These are phyloP conservation scores for Senna siamea DNA, from an alignment of 306 rosid species.

Conservation along the genomic window DNA sequence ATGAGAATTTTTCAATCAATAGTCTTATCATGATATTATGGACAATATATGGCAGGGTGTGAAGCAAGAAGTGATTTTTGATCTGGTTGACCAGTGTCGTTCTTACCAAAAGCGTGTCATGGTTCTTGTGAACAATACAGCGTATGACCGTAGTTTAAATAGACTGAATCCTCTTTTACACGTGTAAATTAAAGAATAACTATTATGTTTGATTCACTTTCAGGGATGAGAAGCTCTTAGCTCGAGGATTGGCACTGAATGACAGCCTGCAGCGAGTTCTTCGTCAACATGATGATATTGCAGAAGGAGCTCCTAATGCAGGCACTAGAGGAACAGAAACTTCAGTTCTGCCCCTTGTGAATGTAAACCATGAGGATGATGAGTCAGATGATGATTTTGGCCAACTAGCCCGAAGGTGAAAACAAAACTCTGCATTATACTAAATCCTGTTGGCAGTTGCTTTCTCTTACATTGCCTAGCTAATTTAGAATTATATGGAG, in stretches of 20 bases:
- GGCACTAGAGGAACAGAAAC: conserved; percentile 60
- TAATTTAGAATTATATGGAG: not conserved
- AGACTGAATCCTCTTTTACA: not conserved
- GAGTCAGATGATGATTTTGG: conserved; percentile 83
- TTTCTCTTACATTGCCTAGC: conserved; percentile 2
- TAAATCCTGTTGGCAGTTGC: conserved; percentile 17
- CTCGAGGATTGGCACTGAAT: conserved; percentile 78
- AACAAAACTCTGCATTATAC: conserved; percentile 28
- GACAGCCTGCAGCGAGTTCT: conserved; percentile 88
- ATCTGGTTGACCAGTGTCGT: conserved; percentile 97
- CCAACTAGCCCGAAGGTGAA: conserved; percentile 86
- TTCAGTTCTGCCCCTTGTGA: conserved; percentile 65
- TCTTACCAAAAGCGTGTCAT: conserved; percentile 87
- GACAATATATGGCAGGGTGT: conserved; percentile 64
- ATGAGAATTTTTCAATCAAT: conserved; percentile 26
- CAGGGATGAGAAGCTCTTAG: conserved; percentile 85
- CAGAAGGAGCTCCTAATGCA: conserved; percentile 50
- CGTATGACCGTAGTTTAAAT: conserved; percentile 48
- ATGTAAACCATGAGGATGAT: conserved; percentile 84
- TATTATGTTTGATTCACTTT: conserved; percentile 41
- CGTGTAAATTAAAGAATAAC: conserved; percentile 36
- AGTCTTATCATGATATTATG: conserved; percentile 30
- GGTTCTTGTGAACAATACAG: conserved; percentile 83
- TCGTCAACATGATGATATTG: conserved; percentile 70
- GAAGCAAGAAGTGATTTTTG: conserved; percentile 88